Base-by-base conservation (phyloP, 148 eudicot species). In the Arbutus unedo region DNA sequence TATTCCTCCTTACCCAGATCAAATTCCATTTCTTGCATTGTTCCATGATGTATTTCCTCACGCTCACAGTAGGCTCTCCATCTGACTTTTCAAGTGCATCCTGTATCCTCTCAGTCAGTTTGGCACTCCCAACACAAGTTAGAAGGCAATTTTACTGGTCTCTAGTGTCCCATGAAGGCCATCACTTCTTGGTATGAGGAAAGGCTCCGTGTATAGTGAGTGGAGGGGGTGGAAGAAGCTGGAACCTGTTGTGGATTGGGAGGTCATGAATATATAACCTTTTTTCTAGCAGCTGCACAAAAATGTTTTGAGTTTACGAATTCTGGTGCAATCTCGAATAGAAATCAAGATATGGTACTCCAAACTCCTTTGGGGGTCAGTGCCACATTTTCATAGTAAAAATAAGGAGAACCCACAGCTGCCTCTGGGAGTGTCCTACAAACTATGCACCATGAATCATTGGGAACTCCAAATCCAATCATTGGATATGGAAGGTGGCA, bases 351-450 rank as follows among this genome's bases (percentile, higher is more conserved):
- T 21, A 93, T 95, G 0, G 89, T 92, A 50, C 89, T 91, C 98
- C 98, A 95, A 25, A 91, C 94, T n/a, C 98, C 97, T 85, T 93
- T 93, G 0, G 98, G 96, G 67, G 96, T 89, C 19, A 95, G 84
- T 1, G 97, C 97, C 11, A 95, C 96, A 82, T 95, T 95, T 76
- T 95, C 98, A 11, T 92, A 95, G 55, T 91, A 95, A 76, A 95
- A 95, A 74, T 81, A 95, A 2, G 98, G 98, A 15, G 94, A 94
- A 3, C 90, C 96, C 38, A 56, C 60, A 67, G 96, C 94, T 66
- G 75, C 87, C 50, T 87, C 88, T 5, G 97, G 94, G 43, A 95
- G 88, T 2, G 54, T 83, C 68, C 98, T 88, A 23, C 43, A 64
- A 74, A 78, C 67, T 16, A 53, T 49, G 16, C 50, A 62, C 48